A percentile compares a stretch with the other conserved stretches of the same genome.
These are phyloP conservation scores for Mallotus nudiflorus DNA, from an alignment of 345 rosid species.

Conservation along the genomic window DNA sequence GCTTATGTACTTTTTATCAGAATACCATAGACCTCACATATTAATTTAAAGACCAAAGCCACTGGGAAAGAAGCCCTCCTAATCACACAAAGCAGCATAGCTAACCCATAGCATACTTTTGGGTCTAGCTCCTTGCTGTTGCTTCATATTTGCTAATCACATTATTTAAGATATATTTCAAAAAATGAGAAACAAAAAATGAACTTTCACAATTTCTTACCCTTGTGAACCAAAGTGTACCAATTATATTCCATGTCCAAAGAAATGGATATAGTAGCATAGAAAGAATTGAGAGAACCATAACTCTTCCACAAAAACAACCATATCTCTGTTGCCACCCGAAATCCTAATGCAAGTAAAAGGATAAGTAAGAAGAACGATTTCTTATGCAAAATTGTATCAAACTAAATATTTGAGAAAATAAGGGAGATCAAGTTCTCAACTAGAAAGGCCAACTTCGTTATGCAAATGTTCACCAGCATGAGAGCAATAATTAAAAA, in stretches of 20 bases:
- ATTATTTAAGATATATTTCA: no score
- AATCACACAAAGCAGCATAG: conserved; percentile 25
- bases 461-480: background rate
- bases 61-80: conserved; percentile 39
- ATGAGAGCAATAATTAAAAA: background rate
- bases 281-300: conserved; percentile 70
- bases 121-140: conserved; percentile 82
- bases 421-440: background rate
- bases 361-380: conserved; percentile 8
- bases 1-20: no score
- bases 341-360: conserved; percentile 58
- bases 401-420: background rate
- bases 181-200: background rate
- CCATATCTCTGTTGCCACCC: conserved; percentile 96
- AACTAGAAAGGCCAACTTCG: background rate
- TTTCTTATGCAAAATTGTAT: background rate
- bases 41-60: conserved; percentile 34
- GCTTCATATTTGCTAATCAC: conserved; percentile 71
- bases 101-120: conserved; percentile 75
- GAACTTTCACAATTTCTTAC: conserved; percentile 80
- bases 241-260: conserved; percentile 94
- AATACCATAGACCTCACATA: no score
- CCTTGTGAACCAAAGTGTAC: conserved; percentile 81
- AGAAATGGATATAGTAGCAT: conserved; percentile 85
- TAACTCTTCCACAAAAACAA: conserved; percentile 88